Evolutionary conservation across 352 stramenopile species (phyloP), one percentile per base, ranked within the genome.

Genomic region (Plasmopara muralis): DNA sequence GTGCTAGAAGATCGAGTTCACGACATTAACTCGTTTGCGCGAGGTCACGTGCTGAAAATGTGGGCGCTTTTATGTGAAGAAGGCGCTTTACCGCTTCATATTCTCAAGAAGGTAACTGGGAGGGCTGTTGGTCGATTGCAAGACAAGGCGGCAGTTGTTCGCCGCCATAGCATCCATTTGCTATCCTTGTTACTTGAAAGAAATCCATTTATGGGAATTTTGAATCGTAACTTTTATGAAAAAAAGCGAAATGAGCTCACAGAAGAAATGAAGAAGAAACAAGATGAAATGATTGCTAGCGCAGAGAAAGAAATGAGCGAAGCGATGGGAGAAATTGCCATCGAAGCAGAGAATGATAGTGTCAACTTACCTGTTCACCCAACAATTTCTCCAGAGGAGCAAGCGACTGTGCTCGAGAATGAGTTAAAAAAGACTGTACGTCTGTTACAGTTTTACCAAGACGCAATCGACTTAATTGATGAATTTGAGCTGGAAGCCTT

Each of bases 141-240:
- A 38, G 95, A 98, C 65, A 97, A 97, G 62, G 94, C 89, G 33
- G 89, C 93, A 1, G 82, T 97, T 14, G 93, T 97, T 45, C 74
- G 95, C 18, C 88, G 93, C 41, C 83, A 95, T 30, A 87, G 70
- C 13, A 77, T 91, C 41, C 56, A 93, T 61, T 64, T 98, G 30
- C 66, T 98, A 5, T 96, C 81, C n/a, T 57, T 79, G 14, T 45
- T 97, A 33, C 57, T 98, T 5, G 86, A 97, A 62, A 94, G 90
- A 52, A 98, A 98, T 58, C 95, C 93, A 9, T 98, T 93, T 60
- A 92, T 95, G 77, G 87, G 84, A 13, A 87, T 89, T 41, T 66
- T 98, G 8, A 74, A 97, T 40, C 68, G 67, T 30, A 43, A 77
- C 15, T 93, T 84, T 10, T 97, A 97, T 55, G 54, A 66, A 29